Evolutionary conservation across 176 grass and related monocot species (phyloP).

Genomic region (Zoysia pacifica): DNA sequence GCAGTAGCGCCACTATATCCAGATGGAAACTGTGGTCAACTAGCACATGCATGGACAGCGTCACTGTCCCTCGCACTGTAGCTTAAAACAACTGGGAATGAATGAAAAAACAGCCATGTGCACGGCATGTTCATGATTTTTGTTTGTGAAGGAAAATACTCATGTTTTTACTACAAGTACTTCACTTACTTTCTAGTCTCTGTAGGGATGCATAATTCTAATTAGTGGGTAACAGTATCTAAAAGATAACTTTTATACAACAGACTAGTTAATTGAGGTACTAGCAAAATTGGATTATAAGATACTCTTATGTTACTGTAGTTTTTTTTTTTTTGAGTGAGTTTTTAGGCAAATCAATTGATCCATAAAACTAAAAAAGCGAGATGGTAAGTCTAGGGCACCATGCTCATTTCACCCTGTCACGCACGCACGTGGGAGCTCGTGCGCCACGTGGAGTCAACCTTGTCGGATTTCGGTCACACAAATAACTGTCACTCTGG

Average conservation of each 20-base stretch:
- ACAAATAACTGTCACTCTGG: constrained; percentile 7
- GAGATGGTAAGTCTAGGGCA: no score
- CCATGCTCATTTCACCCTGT: not conserved
- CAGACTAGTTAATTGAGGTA: no score
- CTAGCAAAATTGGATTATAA: no score
- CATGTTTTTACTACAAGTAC: no score
- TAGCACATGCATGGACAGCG: not conserved
- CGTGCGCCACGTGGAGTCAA: not conserved
- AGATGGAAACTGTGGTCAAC: not conserved
- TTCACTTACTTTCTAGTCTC: no score
- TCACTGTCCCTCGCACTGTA: not conserved
- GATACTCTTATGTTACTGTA: no score
- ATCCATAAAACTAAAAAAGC: no score
- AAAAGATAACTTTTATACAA: no score
- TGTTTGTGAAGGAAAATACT: not conserved
- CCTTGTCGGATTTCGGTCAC: not conserved
- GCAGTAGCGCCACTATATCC: not conserved
- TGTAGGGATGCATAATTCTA: no score
- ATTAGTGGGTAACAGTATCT: no score
- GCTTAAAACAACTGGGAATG: not conserved
- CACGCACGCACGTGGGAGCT: not conserved
- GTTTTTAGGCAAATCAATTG: no score
- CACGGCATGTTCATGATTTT: not conserved
- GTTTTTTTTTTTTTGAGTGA: no score
- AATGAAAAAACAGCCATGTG: not conserved